Conservation (phyloP, 495 filamentous ascomycete species). For the Hypoxylon intermedium region DNA sequence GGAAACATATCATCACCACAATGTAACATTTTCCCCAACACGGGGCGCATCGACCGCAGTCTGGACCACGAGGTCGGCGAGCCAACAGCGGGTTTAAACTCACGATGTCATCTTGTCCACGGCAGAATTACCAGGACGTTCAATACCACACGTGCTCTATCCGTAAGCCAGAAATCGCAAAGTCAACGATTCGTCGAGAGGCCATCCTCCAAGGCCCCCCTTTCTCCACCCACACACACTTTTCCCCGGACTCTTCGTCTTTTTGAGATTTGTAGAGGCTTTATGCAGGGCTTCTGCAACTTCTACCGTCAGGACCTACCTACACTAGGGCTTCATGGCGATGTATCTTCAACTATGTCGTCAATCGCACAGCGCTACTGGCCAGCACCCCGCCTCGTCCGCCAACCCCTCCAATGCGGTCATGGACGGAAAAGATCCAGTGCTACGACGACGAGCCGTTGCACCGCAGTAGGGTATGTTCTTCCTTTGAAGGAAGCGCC, state of each 20-base stretch:
- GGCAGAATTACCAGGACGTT: conserved; percentile 17
- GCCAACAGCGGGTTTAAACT: conserved; percentile 23
- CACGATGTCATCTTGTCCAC: conserved; percentile 35
- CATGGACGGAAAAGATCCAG: conserved; percentile 26
- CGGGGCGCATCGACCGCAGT: conserved; percentile 38
- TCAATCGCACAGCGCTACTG: conserved; percentile 18
- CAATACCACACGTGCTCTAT: conserved; percentile 29
- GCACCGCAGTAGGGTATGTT: conserved; percentile 31
- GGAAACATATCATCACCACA: conserved; percentile 21
- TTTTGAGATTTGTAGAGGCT: conserved; percentile 5
- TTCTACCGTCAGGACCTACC: conserved; percentile 20
- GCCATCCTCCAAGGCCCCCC: conserved; percentile 25
- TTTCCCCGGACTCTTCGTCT: conserved; percentile 27
- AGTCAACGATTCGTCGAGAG: conserved; percentile 20
- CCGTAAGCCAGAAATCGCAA: conserved; percentile 16
- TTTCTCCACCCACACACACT: conserved; percentile 30
- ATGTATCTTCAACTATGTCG: conserved; percentile 17
- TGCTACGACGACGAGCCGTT: conserved; percentile 29
- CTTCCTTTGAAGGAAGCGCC: conserved; percentile 12
- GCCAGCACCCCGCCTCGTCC: conserved; percentile 24
- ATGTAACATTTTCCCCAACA: conserved; percentile 30
- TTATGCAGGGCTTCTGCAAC: conserved; percentile 35
- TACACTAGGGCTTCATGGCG: conserved; percentile 1
- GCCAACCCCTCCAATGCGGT: conserved; percentile 26
- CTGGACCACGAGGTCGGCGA: conserved; percentile 36